phyloP scores from a whole-genome alignment of 768 basidiomycete genomes.

The Sporobolomyces phaffii region DNA sequence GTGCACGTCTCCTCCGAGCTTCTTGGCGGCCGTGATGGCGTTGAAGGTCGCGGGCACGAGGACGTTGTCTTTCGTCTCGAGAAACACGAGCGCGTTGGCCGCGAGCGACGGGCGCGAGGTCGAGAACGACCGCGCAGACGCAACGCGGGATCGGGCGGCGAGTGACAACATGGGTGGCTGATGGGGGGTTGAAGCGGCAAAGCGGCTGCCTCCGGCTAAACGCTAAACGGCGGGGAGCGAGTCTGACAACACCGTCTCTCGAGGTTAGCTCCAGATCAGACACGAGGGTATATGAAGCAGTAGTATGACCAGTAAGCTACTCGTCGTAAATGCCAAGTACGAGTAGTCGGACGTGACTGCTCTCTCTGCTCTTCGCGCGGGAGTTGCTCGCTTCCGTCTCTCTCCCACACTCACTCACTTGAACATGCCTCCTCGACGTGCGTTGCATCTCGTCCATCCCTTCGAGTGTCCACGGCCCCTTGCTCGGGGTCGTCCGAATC shows the following conservation, averaged over 20 bases:
- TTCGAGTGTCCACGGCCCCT: background rate
- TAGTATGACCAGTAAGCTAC: no score
- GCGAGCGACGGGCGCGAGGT: constrained; percentile 3
- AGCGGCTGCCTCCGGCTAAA: no score
- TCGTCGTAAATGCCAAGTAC: no score
- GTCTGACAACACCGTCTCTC: no score
- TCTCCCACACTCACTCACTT: background rate
- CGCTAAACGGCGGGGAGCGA: no score
- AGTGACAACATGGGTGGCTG: background rate
- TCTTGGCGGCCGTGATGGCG: constrained; percentile 81
- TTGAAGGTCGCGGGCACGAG: constrained; percentile 80
- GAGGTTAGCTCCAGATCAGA: no score
- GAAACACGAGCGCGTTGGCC: constrained; percentile 66
- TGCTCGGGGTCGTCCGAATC: background rate
- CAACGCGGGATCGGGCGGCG: background rate
- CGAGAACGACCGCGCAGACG: background rate
- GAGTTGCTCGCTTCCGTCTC: no score
- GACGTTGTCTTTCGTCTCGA: constrained; percentile 76
- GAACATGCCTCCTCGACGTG: constrained; percentile 22
- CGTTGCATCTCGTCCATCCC: background rate
- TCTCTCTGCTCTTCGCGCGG: background rate
- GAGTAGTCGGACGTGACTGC: background rate
- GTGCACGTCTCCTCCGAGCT: constrained; percentile 79
- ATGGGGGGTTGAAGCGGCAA: no score
- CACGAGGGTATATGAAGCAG: no score